Percentiles rank a stretch among this genome's conserved stretches.
Evolutionary conservation across 129 eudicot genomes (phyloP).

Genomic region (Lactuca saligna): DNA sequence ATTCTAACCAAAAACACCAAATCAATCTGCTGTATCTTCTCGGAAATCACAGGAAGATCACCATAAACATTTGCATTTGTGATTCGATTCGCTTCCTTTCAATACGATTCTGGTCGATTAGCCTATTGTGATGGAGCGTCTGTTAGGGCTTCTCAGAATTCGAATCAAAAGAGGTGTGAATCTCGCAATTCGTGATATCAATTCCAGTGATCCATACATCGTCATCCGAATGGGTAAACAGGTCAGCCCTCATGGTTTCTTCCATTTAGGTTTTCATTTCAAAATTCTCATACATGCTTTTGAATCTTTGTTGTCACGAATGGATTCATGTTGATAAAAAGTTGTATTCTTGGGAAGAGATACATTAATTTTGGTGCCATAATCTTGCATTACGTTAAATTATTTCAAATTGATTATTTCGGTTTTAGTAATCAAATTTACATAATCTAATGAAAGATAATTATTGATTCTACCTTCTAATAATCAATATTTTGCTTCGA

Average conservation of each 20-base stretch:
- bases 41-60: constrained; percentile 12
- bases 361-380: not conserved
- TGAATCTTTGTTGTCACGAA: not conserved
- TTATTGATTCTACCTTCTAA: not conserved
- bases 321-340: not conserved
- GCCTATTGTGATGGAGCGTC: constrained; percentile 47
- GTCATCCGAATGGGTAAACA: constrained; percentile 79
- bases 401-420: not conserved
- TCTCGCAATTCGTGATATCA: constrained; percentile 77
- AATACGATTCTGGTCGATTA: not conserved
- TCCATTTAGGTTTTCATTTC: constrained; percentile 2
- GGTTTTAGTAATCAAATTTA: not conserved
- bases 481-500: not conserved
- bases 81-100: not conserved
- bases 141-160: constrained; percentile 73
- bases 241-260: constrained; percentile 26
- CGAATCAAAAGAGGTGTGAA: constrained; percentile 63
- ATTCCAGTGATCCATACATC: constrained; percentile 77
- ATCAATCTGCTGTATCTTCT: constrained; percentile 14
- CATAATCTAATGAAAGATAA: not conserved
- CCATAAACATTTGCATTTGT: not conserved
- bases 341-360: not conserved
- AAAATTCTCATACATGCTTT: not conserved
- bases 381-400: not conserved
- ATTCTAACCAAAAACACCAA: constrained; percentile 20